Evolutionary conservation across 2,329 filamentous ascomycete genomes (phyloP).

Genomic region (Cryoendolithus antarcticus): DNA sequence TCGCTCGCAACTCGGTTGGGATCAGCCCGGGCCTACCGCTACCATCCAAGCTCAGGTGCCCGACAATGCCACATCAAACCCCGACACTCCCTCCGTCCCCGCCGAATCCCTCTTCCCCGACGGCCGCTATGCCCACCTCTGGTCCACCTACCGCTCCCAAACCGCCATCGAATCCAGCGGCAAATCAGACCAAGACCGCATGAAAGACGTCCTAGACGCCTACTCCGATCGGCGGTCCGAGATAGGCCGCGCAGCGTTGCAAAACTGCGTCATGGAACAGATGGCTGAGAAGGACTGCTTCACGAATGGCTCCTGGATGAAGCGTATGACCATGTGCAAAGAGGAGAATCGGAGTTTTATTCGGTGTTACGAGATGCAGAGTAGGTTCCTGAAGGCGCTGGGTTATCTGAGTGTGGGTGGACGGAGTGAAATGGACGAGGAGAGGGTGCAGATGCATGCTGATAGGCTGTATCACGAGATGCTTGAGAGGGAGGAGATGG

Average conservation of each 20-base stretch:
- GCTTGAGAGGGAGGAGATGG: slow-evolving; percentile 64
- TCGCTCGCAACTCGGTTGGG: slow-evolving; percentile 19
- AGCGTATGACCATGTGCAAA: slow-evolving; percentile 68
- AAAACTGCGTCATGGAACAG: slow-evolving; percentile 88
- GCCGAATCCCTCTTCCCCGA: slow-evolving; percentile 52
- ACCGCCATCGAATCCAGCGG: slow-evolving; percentile 54
- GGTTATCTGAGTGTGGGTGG: slow-evolving; percentile 62
- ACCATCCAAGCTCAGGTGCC: slow-evolving; percentile 4
- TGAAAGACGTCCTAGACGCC: slow-evolving; percentile 66
- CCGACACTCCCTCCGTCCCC: slow-evolving; percentile 28
- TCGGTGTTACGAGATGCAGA: slow-evolving; percentile 80
- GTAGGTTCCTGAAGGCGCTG: slow-evolving; percentile 78
- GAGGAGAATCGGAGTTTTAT: slow-evolving; percentile 67
- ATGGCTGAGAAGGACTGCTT: slow-evolving; percentile 75
- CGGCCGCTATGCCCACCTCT: slow-evolving; percentile 71
- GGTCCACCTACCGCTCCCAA: slow-evolving; percentile 79
- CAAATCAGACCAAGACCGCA: slow-evolving; percentile 66
- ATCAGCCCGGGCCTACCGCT: slow-evolving; percentile 11
- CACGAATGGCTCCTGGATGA: slow-evolving; percentile 53
- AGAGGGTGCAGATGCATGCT: slow-evolving; percentile 87
- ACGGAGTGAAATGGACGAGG: slow-evolving; percentile 56
- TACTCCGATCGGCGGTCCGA: slow-evolving; percentile 71
- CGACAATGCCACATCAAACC: slow-evolving; percentile 12
- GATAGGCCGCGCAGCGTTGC: slow-evolving; percentile 70
- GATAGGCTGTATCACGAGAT: slow-evolving; percentile 82